These are phyloP conservation scores for Hericium erinaceus DNA, from an alignment of 768 basidiomycete genomes.

Conservation along the genomic window DNA sequence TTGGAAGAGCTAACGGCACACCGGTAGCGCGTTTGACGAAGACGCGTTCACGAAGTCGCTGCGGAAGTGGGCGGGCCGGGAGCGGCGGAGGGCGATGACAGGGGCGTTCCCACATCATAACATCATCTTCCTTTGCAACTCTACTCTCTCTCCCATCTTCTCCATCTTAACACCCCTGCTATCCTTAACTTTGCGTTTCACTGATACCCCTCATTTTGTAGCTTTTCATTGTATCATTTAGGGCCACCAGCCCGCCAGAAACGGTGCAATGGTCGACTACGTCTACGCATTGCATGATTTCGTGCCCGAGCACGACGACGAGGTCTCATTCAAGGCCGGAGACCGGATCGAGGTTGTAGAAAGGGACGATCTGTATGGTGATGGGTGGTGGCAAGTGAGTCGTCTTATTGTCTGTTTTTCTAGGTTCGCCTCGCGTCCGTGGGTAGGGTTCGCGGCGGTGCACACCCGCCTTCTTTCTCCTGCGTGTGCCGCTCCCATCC, in stretches of 20 bases:
- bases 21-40: background rate
- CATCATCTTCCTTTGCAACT: background rate
- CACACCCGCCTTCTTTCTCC: background rate
- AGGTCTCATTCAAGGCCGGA: conserved; percentile 76
- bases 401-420: background rate
- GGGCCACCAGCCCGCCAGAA: background rate
- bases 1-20: background rate
- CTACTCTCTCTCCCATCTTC: background rate
- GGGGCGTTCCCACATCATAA: background rate
- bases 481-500: background rate
- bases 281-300: conserved; percentile 89
- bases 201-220: background rate
- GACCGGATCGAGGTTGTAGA: conserved; percentile 87
- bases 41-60: no score
- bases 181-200: background rate
- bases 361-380: conserved; percentile 85
- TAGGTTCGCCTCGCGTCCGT: background rate
- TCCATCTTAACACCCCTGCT: background rate
- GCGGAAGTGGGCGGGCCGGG: no score
- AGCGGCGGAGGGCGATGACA: background rate
- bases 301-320: conserved; percentile 87
- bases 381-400: conserved; percentile 92
- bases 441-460: background rate
- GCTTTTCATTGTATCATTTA: background rate
- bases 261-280: conserved; percentile 58